Percentiles rank a stretch among this genome's conserved stretches.
phyloP scores from a whole-genome alignment of 805 yeast genomes.

The Hanseniaspora valbyensis region DNA sequence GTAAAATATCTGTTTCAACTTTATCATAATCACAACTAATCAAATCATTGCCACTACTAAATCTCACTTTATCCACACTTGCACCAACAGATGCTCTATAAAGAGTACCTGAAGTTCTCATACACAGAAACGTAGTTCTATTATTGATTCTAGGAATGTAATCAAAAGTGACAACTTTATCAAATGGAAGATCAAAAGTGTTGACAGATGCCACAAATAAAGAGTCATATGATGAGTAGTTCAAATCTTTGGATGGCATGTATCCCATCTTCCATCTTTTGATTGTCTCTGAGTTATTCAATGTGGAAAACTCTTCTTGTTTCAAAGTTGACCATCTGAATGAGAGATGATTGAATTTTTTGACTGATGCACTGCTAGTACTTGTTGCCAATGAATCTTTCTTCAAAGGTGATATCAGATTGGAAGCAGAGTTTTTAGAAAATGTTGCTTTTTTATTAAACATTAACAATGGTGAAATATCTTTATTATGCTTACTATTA shows the following conservation, averaged over 20 bases:
- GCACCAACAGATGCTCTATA: slow-evolving; percentile 68
- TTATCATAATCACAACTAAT: slow-evolving; percentile 38
- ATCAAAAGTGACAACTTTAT: slow-evolving; percentile 76
- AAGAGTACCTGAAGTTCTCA: slow-evolving; percentile 83
- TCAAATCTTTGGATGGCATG: slow-evolving; percentile 33
- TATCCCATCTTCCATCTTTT: slow-evolving; percentile 71
- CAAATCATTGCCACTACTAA: slow-evolving; percentile 60
- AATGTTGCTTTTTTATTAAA: slow-evolving; percentile 15
- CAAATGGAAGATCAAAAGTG: slow-evolving; percentile 65
- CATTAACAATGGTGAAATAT: slow-evolving; percentile 9
- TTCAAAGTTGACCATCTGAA: slow-evolving; percentile 56
- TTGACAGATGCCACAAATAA: slow-evolving; percentile 65
- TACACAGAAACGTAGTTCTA: slow-evolving; percentile 62
- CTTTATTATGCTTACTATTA: slow-evolving; percentile 4
- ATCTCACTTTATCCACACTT: slow-evolving; percentile 48
- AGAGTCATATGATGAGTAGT: slow-evolving; percentile 34
- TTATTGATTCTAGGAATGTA: slow-evolving; percentile 53
- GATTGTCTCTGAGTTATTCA: slow-evolving; percentile 65
- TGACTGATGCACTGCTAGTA: slow-evolving; percentile 37
- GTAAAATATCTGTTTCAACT: slow-evolving; percentile 24
- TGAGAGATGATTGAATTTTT: slow-evolving; percentile 52
- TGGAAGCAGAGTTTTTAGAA: slow-evolving; percentile 13
- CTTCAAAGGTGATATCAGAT: slow-evolving; percentile 2
- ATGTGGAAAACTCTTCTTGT: slow-evolving; percentile 63
- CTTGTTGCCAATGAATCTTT: neutral